These are phyloP conservation scores for Thermomucor indicae-seudaticae DNA, from an alignment of 371 early-diverging fungal genomes.

Conservation along the genomic window DNA sequence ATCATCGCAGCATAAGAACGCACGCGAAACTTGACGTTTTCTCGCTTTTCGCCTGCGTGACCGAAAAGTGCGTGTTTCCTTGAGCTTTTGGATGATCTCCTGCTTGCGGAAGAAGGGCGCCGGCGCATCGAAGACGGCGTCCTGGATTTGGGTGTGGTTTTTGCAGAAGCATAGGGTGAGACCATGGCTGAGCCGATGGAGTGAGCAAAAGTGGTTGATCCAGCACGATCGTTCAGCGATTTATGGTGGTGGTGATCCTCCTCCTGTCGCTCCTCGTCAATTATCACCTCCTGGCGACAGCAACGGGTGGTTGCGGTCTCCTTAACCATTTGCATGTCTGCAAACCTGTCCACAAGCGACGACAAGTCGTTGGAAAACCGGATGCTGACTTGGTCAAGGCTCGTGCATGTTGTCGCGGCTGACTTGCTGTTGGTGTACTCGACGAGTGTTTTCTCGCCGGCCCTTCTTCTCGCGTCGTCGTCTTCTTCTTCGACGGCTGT, in stretches of 20 bases:
- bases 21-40: not conserved
- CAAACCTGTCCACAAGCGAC: not conserved
- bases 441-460: too few species aligned
- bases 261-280: not conserved
- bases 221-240: too few species aligned
- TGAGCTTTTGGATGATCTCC: not conserved
- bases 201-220: too few species aligned
- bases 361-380: not conserved
- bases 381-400: not conserved
- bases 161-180: not conserved
- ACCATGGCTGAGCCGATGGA: too few species aligned
- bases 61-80: not conserved
- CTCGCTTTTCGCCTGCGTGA: too few species aligned
- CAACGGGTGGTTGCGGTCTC: not conserved
- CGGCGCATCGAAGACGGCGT: not conserved
- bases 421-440: too few species aligned
- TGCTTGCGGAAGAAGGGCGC: not conserved
- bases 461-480: too few species aligned
- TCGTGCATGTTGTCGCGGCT: too few species aligned
- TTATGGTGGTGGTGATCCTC: not conserved
- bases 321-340: not conserved
- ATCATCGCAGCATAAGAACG: conserved; percentile 2
- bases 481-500: not conserved
- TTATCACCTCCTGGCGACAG: not conserved
- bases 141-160: not conserved